Conservation (phyloP, 164 flowering plant genomes). For the Kingdonia uniflora region DNA sequence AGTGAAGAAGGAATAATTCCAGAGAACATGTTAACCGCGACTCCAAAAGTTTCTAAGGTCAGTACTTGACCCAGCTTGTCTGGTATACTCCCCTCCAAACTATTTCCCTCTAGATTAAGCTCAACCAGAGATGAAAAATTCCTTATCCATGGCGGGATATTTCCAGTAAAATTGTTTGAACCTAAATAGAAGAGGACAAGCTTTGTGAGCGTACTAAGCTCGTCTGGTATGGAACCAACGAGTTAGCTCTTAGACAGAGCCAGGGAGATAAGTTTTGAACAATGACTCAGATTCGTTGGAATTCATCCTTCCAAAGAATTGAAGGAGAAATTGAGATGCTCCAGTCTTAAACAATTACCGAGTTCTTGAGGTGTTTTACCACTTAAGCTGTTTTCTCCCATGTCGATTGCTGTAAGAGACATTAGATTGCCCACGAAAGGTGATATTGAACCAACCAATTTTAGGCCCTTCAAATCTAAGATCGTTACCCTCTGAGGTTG, state of each 20-base stretch:
- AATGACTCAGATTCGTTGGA: slow-evolving; percentile 3
- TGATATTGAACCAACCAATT: not conserved
- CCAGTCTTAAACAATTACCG: slow-evolving; percentile 1
- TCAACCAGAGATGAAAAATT: slow-evolving; percentile 4
- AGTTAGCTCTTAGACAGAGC: not conserved
- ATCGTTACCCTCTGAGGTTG: slow-evolving; percentile 1
- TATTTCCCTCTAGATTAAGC: not conserved
- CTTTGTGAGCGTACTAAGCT: not conserved
- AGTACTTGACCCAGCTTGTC: not conserved
- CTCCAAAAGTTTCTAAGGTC: not conserved
- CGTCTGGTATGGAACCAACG: not conserved
- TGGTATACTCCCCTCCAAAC: slow-evolving; percentile 4
- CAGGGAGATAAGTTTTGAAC: not conserved
- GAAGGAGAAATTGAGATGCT: not conserved
- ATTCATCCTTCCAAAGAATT: slow-evolving; percentile 1
- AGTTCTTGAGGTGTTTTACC: slow-evolving; percentile 12
- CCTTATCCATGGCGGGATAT: slow-evolving; percentile 5
- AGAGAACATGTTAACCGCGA: not conserved
- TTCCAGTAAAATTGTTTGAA: not conserved
- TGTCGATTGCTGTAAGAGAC: slow-evolving; percentile 1
- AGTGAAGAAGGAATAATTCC: slow-evolving; percentile 6
- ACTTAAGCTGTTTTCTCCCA: not conserved
- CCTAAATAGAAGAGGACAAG: not conserved
- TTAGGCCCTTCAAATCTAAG: not conserved
- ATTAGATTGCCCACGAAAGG: slow-evolving; percentile 8